Evolutionary conservation across 106 monocot species (phyloP).

Genomic region (Platanthera guangdongensis): DNA sequence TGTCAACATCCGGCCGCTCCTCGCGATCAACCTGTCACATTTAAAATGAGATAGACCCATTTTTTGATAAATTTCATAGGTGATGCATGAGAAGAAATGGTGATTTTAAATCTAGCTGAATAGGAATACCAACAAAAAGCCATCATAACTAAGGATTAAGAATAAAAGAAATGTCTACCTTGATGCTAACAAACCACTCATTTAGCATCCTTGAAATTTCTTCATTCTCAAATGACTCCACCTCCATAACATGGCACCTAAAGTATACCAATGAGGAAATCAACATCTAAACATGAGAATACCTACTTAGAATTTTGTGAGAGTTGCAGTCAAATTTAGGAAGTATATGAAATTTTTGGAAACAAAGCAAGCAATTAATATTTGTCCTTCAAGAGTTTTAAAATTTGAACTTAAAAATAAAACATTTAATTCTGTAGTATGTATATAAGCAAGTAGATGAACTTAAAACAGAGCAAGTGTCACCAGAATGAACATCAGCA

Average conservation of each 20-base stretch:
- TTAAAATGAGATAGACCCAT: conserved; percentile 1
- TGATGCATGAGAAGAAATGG: not conserved
- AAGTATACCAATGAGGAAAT: not conserved
- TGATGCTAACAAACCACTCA: conserved; percentile 94
- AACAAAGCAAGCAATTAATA: not conserved
- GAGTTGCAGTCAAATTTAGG: not conserved
- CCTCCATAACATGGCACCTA: conserved; percentile 99
- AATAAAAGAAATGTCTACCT: conserved; percentile 30
- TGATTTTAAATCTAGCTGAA: not conserved
- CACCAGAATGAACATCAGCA: not conserved
- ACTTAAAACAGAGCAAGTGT: not conserved
- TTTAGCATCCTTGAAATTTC: conserved; percentile 78
- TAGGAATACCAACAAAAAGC: not conserved
- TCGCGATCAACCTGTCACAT: conserved; percentile 81
- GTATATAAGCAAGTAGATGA: not conserved
- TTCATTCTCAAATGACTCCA: conserved; percentile 94
- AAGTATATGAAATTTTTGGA: not conserved
- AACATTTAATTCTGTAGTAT: not conserved
- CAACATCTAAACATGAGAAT: not conserved
- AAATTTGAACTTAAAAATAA: not conserved
- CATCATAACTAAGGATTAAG: not conserved
- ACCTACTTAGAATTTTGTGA: not conserved
- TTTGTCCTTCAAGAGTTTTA: not conserved
- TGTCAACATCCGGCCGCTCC: conserved; percentile 96
- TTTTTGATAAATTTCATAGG: not conserved